Base-by-base conservation (phyloP, 495 filamentous ascomycete species). In the Xylaria scruposa region DNA sequence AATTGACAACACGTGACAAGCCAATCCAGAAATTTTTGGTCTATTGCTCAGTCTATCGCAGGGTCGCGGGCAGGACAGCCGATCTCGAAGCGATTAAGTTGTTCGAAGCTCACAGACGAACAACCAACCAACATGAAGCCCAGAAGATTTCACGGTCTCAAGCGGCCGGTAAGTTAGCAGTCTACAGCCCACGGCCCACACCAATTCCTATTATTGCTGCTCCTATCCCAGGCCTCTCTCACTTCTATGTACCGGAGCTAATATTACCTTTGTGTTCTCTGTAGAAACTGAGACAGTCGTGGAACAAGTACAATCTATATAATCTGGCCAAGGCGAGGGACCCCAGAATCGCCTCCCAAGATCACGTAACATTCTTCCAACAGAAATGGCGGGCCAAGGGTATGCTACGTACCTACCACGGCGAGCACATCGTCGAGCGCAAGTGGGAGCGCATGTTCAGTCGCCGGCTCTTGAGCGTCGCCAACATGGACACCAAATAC, bases 261-360 rank as follows among this genome's bases (percentile, higher is more conserved):
- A 60, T 60, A 15, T 8, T 33, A n/a, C n/a, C 4, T 38, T 1
- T 26, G 74, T 73, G 74, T 73, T 46, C 21, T 42, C 61, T 65
- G 7, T 72, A 98, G 96, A 96, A 93, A 92, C 78, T 98, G 81
- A 92, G 96, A 72, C 93, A 95, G 87, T 94, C 93, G 87, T 98
- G 95, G 97, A 97, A 93, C 84, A 97, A 97, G 83, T 95, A 94
- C 86, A 97, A 97, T 77, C 86, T 99, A 73, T 99, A 92, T 88
- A 98, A 97, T 85, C 82, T 99, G 72, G 77, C 82, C 36, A 85
- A 86, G 69, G 62, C 61, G 4, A 77, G 68, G 4, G 40, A 61
- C 6, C 84, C 85, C 29, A 74, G 56, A 3, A 82, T 79, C 58
- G 67, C 71, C 17, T 77, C 72, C 12, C 17, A 68, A 61, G 74